Percentiles rank a stretch among this genome's conserved stretches.
Conservation (phyloP, 306 rosid species). For the Begonia fuchsioides region DNA sequence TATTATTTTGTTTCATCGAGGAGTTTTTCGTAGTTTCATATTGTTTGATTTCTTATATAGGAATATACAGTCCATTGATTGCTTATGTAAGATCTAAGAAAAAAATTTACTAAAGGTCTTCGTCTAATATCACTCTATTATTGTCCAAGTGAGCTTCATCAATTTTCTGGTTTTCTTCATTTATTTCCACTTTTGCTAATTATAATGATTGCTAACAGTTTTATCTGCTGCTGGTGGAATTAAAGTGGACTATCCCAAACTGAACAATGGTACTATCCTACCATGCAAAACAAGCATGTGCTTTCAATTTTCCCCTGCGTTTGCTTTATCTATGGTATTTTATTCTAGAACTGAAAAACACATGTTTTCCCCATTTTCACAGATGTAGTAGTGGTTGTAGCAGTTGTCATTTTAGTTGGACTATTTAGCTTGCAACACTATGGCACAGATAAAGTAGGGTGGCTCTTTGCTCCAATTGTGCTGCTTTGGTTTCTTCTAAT, state of each 20-base stretch:
- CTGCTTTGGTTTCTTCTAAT: constrained; percentile 90
- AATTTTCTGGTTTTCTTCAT: too few relatives aligned
- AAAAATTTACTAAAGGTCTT: too few relatives aligned
- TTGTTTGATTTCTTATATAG: too few relatives aligned
- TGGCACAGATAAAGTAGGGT: constrained; percentile 92
- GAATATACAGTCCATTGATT: too few relatives aligned
- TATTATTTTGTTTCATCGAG: too few relatives aligned
- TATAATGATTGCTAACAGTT: constrained; percentile 24
- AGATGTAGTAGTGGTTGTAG: constrained; percentile 77
- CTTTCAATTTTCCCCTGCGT: constrained; percentile 7
- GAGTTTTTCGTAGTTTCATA: too few relatives aligned
- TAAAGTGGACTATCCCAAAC: constrained; percentile 56
- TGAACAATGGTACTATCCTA: constrained; percentile 45
- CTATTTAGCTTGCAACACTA: constrained; percentile 91
- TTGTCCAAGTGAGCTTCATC: too few relatives aligned
- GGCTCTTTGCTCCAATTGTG: constrained; percentile 99
- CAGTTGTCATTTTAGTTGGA: constrained; percentile 70
- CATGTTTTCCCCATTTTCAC: constrained; percentile 17
- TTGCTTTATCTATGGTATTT: constrained; percentile 2
- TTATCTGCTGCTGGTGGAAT: constrained; percentile 95
- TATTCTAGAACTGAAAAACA: constrained; percentile 5
- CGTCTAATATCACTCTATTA: too few relatives aligned
- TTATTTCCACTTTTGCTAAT: too few relatives aligned
- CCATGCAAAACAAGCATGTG: constrained; percentile 7
- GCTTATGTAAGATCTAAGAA: too few relatives aligned